Conservation (phyloP, 1,284 basidiomycete genomes). For the Macrocystidia cucumis region DNA sequence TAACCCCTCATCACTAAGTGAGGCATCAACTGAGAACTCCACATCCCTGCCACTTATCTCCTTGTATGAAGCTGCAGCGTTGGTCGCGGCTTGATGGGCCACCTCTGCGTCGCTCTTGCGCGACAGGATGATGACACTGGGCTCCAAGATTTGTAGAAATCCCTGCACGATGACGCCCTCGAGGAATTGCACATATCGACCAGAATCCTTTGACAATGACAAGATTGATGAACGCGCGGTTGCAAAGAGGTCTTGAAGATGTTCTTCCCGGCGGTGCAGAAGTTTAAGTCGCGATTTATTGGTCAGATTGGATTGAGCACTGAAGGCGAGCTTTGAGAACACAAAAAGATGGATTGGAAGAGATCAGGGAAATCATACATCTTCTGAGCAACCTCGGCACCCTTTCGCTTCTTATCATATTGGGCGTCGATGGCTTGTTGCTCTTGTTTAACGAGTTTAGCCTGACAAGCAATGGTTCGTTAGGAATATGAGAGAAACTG, state of each 20-base stretch:
- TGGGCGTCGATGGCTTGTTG: constrained; percentile 87
- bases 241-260: constrained; percentile 85
- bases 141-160: constrained; percentile 65
- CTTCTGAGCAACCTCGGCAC: constrained; percentile 88
- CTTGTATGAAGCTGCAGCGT: constrained; percentile 59
- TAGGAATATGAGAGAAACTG: not conserved
- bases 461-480: constrained; percentile 39
- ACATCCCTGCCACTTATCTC: constrained; percentile 72
- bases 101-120: constrained; percentile 55
- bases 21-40: constrained; percentile 55
- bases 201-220: constrained; percentile 61
- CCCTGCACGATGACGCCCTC: constrained; percentile 81
- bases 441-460: constrained; percentile 93
- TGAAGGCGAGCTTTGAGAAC: constrained; percentile 24
- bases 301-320: constrained; percentile 91
- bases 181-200: constrained; percentile 72
- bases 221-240: constrained; percentile 61
- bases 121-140: constrained; percentile 52
- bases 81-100: constrained; percentile 51
- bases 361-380: constrained; percentile 83
- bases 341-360: constrained; percentile 3
- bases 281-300: constrained; percentile 94
- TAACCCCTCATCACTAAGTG: constrained; percentile 68
- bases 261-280: constrained; percentile 88
- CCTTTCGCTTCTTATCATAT: constrained; percentile 92